phyloP scores from a whole-genome alignment of 2,329 filamentous ascomycete species.

The Rhinocladiella similis region DNA sequence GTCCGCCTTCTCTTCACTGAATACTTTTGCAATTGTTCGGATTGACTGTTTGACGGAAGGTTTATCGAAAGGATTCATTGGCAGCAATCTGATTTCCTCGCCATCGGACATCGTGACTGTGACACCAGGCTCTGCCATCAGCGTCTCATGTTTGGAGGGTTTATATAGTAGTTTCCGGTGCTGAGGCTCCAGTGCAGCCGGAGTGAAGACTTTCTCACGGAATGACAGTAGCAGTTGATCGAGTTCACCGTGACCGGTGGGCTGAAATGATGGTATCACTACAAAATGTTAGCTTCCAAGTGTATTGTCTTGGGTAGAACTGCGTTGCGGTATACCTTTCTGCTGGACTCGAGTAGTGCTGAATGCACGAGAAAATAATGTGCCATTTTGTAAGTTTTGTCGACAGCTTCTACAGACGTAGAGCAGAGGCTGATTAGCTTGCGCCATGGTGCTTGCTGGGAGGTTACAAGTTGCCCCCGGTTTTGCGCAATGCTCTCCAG shows the following conservation, averaged over 20 bases:
- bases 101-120: constrained; percentile 39
- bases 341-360: constrained; percentile 21
- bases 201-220: constrained; percentile 47
- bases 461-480: not conserved
- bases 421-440: constrained; percentile 38
- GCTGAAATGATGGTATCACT: constrained; percentile 42
- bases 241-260: constrained; percentile 42
- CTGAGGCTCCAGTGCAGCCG: constrained; percentile 37
- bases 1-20: constrained; percentile 37
- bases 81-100: constrained; percentile 41
- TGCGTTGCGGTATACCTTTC: constrained; percentile 17
- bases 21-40: constrained; percentile 35
- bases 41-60: constrained; percentile 37
- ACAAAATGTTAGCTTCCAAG: constrained; percentile 7
- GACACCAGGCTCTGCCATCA: constrained; percentile 42
- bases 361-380: constrained; percentile 22
- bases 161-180: constrained; percentile 44
- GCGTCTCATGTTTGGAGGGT: constrained; percentile 35
- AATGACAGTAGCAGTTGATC: constrained; percentile 42
- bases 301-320: not conserved
- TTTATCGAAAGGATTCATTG: constrained; percentile 35
- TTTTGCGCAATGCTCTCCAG: not conserved
- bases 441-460: constrained; percentile 35
- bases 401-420: constrained; percentile 38
- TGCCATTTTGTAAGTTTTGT: constrained; percentile 28